Evolutionary conservation across 116 monocot genomes (phyloP), one percentile per base, ranked within the genome.

Genomic region (Zostera marina): DNA sequence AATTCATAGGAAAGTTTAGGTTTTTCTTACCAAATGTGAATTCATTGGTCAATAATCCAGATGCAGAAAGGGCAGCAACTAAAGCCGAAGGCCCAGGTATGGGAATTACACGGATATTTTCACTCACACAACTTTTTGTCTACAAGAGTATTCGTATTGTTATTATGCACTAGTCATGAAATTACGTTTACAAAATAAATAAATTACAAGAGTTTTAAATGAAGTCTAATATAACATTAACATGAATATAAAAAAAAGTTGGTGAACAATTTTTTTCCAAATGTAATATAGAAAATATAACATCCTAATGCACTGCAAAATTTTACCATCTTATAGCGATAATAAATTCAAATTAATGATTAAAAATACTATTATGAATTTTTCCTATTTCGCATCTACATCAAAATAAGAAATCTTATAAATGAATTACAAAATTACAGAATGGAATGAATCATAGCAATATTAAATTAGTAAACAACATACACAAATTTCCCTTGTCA

Each of bases 81-180:
- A 83, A n/a, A 70, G 96, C 85, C 63, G 80, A 96, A 26, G 90
- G 90, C 11, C 96, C 90, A 56, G 96, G 96, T 72, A 96, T 76
- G 59, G 96, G 96, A 68, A 74, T 56, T n/a, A 96, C 83, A 66
- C 72, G 69, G 14, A 96, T 76, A 57, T 80, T 80, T 54, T 89
- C 78, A 63, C 47, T 72, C 9, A 54, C 63, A 63, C 96, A 96
- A 52, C 74, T 61, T 54, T 83, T 96, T 45, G 80, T 74, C 96
- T 89, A 61, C 43, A 53, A 69, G 42, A 70, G 42, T 12, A 26
- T 42, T 40, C 14, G 2, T 9, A 32, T n/a, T 40, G 15, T 1
- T 47, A n/a, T 47, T 47, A 47, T 56, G 7, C 26, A 12, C 14
- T 56, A 32, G 9, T 56, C 38, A 38, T 32, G 8, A 13, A 12